Base-by-base conservation (phyloP, 352 stramenopile genomes). In the Thalassiosira pacifica region DNA sequence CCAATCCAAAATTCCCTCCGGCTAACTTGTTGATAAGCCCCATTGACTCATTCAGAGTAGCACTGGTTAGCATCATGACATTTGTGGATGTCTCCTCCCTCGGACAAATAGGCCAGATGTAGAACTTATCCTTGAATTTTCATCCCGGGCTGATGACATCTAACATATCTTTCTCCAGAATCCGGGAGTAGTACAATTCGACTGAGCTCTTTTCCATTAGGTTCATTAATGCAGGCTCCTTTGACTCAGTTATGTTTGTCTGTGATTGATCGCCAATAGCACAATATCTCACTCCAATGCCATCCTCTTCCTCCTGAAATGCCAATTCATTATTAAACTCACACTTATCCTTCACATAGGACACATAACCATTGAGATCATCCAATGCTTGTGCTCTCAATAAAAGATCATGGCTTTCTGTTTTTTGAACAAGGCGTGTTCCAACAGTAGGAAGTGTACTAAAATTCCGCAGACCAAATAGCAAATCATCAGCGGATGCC, bases 41-140 rank as follows among this genome's bases (percentile, higher is more conserved):
- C 10, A 67, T n/a, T 67, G 59, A 34, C 27, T 67, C 59, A 22
- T 57, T 57, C 1, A 67, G 22, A 19, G 34, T 48, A 42, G 59
- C 29, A 18, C 59, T 67, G 16, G 34, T 67, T 27, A 67, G 8
- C 13, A 24, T 19, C 59, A 40, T 48, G n/a, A 18, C 29, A n/a
- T 42, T 8, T 9, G 24, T 67, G 9, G 26, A 67, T 42, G 59
- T 42, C 45, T 57, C 45, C 16, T 57, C 45, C n/a, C 45, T 57
- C n/a, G 45, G 45, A n/a, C 45, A 57, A 13, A 57, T 57, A 24
- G 45, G 45, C 5, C 5, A 57, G 19, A 22, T 4, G n/a, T 57
- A 57, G 45, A 57, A 57, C 16, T 57, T 57, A 13, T 57, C 45
- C 4, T 22, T 18, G 19, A 22, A 5, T 2, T n/a, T n/a, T 22